phyloP scores from a whole-genome alignment of 1,284 basidiomycete species.

The Coniophora puteana region DNA sequence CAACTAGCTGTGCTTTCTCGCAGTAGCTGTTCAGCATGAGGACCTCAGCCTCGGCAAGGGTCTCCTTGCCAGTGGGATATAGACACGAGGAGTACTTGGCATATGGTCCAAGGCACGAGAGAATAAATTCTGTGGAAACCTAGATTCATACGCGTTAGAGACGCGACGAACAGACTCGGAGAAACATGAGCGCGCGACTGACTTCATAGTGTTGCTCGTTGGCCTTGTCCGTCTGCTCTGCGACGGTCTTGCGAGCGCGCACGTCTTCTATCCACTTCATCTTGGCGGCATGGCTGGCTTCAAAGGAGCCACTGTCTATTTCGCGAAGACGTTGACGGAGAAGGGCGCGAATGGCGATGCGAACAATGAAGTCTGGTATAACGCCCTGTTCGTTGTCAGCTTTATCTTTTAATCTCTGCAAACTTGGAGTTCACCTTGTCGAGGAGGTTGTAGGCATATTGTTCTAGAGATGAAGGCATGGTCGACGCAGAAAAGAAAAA shows the following conservation, averaged over 20 bases:
- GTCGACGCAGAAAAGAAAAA: background rate
- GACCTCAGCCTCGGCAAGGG: conserved; percentile 65
- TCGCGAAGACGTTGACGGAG: conserved; percentile 59
- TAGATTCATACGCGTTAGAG: conserved; percentile 17
- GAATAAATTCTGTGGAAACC: conserved; percentile 68
- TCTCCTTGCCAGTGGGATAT: conserved; percentile 64
- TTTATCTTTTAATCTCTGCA: too few relatives aligned
- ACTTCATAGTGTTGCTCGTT: conserved; percentile 83
- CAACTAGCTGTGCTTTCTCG: conserved; percentile 58
- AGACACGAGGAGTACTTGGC: conserved; percentile 74
- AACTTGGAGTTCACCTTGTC: conserved; percentile 16
- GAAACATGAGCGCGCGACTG: background rate
- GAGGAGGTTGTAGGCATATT: conserved; percentile 3
- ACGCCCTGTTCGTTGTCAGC: conserved; percentile 36
- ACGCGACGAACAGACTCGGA: background rate
- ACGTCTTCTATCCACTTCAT: conserved; percentile 60
- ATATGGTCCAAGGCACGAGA: conserved; percentile 58
- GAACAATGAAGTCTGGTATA: conserved; percentile 61
- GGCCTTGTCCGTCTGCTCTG: conserved; percentile 66
- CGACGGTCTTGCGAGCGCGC: conserved; percentile 51
- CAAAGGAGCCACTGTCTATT: conserved; percentile 59
- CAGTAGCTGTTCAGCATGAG: conserved; percentile 74
- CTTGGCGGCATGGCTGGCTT: conserved; percentile 64
- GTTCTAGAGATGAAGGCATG: background rate
- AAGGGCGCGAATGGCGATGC: conserved; percentile 56